phyloP scores from a whole-genome alignment of 1,284 basidiomycete species.

The Chalciporus piperatoides region DNA sequence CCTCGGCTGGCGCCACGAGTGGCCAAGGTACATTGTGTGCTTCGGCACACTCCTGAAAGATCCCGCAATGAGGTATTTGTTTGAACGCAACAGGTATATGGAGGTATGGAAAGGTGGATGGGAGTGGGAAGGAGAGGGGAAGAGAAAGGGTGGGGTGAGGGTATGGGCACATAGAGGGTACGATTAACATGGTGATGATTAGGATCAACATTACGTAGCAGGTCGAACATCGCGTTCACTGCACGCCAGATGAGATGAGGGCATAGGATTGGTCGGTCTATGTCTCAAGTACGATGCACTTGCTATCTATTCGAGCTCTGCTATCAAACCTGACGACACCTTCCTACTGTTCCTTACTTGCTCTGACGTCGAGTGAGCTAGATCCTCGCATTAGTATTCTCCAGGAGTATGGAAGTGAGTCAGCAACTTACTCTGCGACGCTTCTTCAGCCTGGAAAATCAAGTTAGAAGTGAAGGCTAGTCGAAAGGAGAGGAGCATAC shows the following conservation, averaged over 20 bases:
- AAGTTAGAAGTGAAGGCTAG: constrained; percentile 6
- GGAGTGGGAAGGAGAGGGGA: constrained; percentile 78
- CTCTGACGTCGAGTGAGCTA: constrained; percentile 33
- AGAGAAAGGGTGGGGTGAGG: constrained; percentile 74
- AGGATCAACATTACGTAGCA: not conserved
- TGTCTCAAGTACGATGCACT: not conserved
- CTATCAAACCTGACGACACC: not conserved
- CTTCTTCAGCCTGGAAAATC: constrained; percentile 39
- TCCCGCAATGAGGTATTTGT: constrained; percentile 45
- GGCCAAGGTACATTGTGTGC: constrained; percentile 78
- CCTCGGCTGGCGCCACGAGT: constrained; percentile 59
- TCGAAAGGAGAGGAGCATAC: constrained; percentile 44
- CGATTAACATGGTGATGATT: not conserved
- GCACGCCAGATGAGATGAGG: not conserved
- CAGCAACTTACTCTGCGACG: constrained; percentile 38
- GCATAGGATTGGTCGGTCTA: constrained; percentile 2
- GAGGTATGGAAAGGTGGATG: constrained; percentile 66
- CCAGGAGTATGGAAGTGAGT: not conserved
- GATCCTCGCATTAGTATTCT: constrained; percentile 13
- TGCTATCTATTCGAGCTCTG: constrained; percentile 12
- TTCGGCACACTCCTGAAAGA: constrained; percentile 70
- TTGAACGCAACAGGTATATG: constrained; percentile 61
- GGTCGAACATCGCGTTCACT: not conserved
- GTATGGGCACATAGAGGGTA: constrained; percentile 48
- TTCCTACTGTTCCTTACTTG: constrained; percentile 23